Conservation (phyloP, 345 rosid genomes). For the Linum tenue region DNA sequence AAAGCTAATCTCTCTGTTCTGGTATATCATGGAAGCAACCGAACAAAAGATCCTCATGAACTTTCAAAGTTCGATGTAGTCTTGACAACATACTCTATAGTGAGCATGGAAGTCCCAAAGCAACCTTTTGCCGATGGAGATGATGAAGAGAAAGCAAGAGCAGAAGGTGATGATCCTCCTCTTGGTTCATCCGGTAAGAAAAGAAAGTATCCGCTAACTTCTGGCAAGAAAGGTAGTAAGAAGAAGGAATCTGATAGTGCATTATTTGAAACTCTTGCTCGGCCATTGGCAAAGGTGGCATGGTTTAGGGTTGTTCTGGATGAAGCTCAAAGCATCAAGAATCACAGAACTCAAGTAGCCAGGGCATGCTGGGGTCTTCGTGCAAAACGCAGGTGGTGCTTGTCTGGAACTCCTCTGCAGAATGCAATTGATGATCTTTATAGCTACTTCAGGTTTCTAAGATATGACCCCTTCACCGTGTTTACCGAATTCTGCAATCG, state of each 20-base stretch:
- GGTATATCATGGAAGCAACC: slow-evolving; percentile 80
- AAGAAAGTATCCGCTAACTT: slow-evolving; percentile 48
- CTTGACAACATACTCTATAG: slow-evolving; percentile 87
- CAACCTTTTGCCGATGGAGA: slow-evolving; percentile 57
- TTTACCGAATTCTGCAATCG: slow-evolving; percentile 47
- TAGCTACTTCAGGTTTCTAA: slow-evolving; percentile 94
- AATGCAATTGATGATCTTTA: slow-evolving; percentile 94
- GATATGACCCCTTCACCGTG: slow-evolving; percentile 70
- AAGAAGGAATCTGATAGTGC: slow-evolving; percentile 38
- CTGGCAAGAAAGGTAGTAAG: slow-evolving; percentile 41
- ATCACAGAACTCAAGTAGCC: slow-evolving; percentile 91
- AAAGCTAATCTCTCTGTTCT: slow-evolving; percentile 66
- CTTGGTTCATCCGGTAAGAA: slow-evolving; percentile 40
- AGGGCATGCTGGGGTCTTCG: slow-evolving; percentile 99
- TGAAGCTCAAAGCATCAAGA: slow-evolving; percentile 97
- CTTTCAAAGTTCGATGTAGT: slow-evolving; percentile 90
- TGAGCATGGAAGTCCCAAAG: slow-evolving; percentile 96
- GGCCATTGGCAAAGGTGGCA: slow-evolving; percentile 83
- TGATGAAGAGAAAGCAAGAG: slow-evolving; percentile 47
- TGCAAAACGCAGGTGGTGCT: slow-evolving; percentile 97
- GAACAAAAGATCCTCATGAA: slow-evolving; percentile 79
- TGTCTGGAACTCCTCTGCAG: slow-evolving; percentile 98
- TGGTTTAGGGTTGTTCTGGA: slow-evolving; percentile 97
- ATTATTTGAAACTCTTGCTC: slow-evolving; percentile 41
- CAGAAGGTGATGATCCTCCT: slow-evolving; percentile 31